These are phyloP conservation scores for Actinidia chinensis DNA, from an alignment of 179 eudicot genomes.

Conservation along the genomic window DNA sequence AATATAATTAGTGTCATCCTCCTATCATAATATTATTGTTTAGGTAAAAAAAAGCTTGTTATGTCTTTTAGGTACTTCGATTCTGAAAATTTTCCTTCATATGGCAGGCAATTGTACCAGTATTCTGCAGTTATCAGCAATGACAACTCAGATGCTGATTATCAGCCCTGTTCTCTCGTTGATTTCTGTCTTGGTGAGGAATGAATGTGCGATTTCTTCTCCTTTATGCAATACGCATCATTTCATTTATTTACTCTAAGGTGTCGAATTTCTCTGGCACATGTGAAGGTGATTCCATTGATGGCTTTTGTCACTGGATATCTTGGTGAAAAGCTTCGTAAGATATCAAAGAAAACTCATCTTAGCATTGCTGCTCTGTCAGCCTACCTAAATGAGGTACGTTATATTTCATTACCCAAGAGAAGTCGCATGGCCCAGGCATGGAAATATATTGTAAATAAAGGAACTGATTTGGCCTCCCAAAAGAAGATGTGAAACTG, in stretches of 20 bases:
- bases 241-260: not conserved
- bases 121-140: slow-evolving; percentile 73
- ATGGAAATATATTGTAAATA: not conserved
- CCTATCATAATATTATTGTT: not conserved
- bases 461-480: no score
- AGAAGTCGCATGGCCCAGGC: no score
- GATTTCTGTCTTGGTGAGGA: slow-evolving; percentile 73
- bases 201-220: not conserved
- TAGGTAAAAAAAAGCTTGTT: not conserved
- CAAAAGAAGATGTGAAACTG: not conserved
- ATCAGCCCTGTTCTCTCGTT: slow-evolving; percentile 73
- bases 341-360: slow-evolving; percentile 69
- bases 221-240: not conserved
- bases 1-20: slow-evolving; percentile 12
- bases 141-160: slow-evolving; percentile 83
- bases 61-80: slow-evolving; percentile 6
- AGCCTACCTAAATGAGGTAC: slow-evolving; percentile 92
- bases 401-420: slow-evolving; percentile 3
- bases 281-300: slow-evolving; percentile 65
- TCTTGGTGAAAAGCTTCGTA: slow-evolving; percentile 80
- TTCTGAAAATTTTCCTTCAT: slow-evolving; percentile 8
- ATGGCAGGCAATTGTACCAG: slow-evolving; percentile 79
- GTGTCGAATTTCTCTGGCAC: slow-evolving; percentile 20
- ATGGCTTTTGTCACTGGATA: slow-evolving; percentile 58
- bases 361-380: slow-evolving; percentile 77